Evolutionary conservation across 2,329 filamentous ascomycete species (phyloP), one percentile per base, ranked within the genome.

Genomic region (Botryotinia globosa): DNA sequence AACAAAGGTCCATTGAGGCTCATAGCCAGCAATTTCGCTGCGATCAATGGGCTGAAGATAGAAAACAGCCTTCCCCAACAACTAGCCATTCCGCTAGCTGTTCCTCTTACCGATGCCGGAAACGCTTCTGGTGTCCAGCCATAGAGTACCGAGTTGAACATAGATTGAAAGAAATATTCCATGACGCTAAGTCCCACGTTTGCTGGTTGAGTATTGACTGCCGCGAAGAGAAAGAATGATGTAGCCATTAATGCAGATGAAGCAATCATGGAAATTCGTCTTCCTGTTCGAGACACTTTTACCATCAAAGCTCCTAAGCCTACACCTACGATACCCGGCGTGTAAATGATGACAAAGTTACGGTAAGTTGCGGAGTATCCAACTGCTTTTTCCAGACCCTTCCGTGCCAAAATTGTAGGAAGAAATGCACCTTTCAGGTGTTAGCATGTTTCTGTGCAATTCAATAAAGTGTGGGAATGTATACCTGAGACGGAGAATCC

Each of bases 31-130:
- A 83, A 81, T n/a, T 85, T 81, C 75, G 87, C 84, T 7, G 86
- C 87, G 70, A 87, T 87, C 54, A 89, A 77, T 0, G 88, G 88
- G 54, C 85, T 87, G 25, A 89, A 83, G 62, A 90, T 89, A 16
- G 86, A 85, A 75, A 88, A 88, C 37, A 89, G 71, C 2, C 88
- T 80, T 1, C 88, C 88, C 86, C 86, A 89, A 77, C 88, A 89
- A 73, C 85, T 86, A 2, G 87, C 86, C 20, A 89, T 74, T 0
- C 88, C 88, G 75, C 85, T 86, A 0, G 88, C 81, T 0, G 85
- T 87, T 6, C 85, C 86, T 51, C 85, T 79, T 25, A 87, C 83
- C 0, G 83, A 83, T 4, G 86, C 85, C 0, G 85, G 84, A 74
- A 77, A 78, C 7, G 73, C 73, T 71, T 77, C 76, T 1, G 77